These are phyloP conservation scores for Tolypocladium amazonense DNA, from an alignment of 2,329 filamentous ascomycete species.

Conservation along the genomic window DNA sequence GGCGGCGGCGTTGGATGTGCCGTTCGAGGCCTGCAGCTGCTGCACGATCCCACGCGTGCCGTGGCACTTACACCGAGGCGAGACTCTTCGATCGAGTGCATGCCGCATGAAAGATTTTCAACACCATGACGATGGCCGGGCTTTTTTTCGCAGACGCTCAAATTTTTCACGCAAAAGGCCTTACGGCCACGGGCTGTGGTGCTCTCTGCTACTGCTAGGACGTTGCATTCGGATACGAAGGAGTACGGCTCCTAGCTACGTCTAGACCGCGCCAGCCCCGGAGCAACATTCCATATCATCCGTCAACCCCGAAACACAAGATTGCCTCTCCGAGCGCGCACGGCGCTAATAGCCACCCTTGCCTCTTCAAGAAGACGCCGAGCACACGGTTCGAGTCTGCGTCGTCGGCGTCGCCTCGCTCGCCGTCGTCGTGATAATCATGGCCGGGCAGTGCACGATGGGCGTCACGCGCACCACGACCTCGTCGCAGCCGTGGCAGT, in stretches of 20 bases:
- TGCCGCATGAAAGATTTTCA: neutral
- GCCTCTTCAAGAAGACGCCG: slow-evolving; percentile 1
- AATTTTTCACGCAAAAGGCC: neutral
- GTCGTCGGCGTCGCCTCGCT: slow-evolving; percentile 13
- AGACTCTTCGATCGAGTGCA: neutral
- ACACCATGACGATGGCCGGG: neutral
- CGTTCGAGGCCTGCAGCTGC: neutral
- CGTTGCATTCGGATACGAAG: neutral
- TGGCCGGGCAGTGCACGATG: slow-evolving; percentile 15
- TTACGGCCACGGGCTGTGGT: neutral
- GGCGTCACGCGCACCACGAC: slow-evolving; percentile 10
- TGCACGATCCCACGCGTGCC: neutral
- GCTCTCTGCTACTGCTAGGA: neutral
- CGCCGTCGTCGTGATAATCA: slow-evolving; percentile 8
- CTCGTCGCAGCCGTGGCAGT: slow-evolving; percentile 21
- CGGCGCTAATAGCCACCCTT: neutral
- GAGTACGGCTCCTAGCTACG: neutral
- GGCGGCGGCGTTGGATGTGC: neutral
- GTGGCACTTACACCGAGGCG: neutral
- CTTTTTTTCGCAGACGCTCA: neutral
- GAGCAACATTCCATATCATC: neutral
- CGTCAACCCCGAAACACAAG: neutral
- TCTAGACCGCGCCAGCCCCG: neutral
- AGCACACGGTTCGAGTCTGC: slow-evolving; percentile 16
- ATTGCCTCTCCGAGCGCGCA: neutral